Evolutionary conservation across 148 eudicot species (phyloP).

Genomic region (Selenicereus undatus): DNA sequence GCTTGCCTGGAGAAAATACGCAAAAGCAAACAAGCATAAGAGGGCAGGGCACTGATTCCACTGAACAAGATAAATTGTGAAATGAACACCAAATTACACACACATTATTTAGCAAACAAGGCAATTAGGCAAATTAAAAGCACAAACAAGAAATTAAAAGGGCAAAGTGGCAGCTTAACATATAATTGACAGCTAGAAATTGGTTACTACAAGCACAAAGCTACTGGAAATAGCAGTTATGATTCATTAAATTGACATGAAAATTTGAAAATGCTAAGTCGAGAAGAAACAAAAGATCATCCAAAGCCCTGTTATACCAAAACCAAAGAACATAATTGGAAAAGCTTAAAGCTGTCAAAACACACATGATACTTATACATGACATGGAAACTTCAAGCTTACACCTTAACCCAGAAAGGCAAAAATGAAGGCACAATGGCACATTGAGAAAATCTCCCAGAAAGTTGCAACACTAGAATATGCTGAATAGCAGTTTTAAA

Average conservation of each 20-base stretch:
- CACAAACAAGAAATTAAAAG: background rate
- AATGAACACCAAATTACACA: no score
- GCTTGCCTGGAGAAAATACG: no score
- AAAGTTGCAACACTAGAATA: background rate
- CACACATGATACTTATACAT: background rate
- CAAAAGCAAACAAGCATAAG: no score
- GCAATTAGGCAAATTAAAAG: conserved; percentile 24
- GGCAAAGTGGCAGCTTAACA: background rate
- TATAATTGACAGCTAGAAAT: background rate
- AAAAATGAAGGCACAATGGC: no score
- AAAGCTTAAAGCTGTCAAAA: background rate
- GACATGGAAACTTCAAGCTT: conserved; percentile 10
- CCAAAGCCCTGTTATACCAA: no score
- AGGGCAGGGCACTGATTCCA: no score
- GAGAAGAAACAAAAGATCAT: no score
- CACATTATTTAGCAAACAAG: no score
- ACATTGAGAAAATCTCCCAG: conserved; percentile 6
- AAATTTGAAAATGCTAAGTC: no score
- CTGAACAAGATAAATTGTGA: no score
- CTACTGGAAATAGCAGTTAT: background rate
- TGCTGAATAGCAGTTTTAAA: background rate
- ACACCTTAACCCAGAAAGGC: background rate
- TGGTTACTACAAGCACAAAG: background rate
- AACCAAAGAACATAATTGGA: background rate
- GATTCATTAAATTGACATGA: no score